A percentile compares a stretch with the other conserved stretches of the same genome.
Conservation (phyloP, 306 rosid species). For the Senna tora region DNA sequence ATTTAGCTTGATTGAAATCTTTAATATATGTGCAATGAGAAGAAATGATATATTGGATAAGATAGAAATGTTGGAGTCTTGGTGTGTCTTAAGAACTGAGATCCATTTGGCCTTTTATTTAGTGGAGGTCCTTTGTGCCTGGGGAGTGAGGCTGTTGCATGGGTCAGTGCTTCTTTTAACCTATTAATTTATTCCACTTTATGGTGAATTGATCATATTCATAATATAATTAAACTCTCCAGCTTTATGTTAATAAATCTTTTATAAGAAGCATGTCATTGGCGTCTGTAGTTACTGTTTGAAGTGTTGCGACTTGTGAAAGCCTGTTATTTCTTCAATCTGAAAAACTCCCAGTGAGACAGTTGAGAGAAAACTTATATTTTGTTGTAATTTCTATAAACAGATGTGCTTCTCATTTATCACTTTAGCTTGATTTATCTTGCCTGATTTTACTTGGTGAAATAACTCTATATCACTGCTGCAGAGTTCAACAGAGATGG, state of each 20-base stretch:
- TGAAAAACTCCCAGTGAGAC: neutral
- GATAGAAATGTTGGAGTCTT: neutral
- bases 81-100: neutral
- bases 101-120: neutral
- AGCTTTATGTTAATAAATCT: conserved; percentile 8
- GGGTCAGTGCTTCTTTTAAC: conserved; percentile 3
- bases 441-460: conserved; percentile 21
- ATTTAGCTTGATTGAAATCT: neutral
- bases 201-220: conserved; percentile 1
- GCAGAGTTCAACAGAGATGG: conserved; percentile 82
- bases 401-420: neutral
- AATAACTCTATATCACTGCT: conserved; percentile 33
- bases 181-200: conserved; percentile 26
- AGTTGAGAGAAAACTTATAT: neutral
- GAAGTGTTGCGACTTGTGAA: neutral
- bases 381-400: neutral
- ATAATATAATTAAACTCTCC: conserved; percentile 4
- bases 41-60: neutral
- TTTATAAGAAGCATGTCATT: neutral
- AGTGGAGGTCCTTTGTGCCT: neutral
- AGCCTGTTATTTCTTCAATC: neutral
- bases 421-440: conserved; percentile 20
- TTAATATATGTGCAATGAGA: neutral
- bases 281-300: neutral
- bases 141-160: neutral